Base-by-base conservation (phyloP, 1,284 basidiomycete species). In the Somion occarium region DNA sequence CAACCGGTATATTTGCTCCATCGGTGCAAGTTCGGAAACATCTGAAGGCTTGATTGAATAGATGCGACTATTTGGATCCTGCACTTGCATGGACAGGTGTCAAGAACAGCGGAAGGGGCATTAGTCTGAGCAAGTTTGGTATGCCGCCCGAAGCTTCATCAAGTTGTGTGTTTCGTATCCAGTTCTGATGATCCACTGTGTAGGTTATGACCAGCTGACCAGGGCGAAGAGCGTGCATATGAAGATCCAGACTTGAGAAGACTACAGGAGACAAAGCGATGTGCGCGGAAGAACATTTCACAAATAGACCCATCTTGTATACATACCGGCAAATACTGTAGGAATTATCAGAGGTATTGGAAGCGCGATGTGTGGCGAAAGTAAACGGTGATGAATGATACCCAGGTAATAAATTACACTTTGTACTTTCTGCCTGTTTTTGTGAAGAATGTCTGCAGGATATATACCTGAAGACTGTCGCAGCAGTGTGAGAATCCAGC, bases 71-170 rank as follows among this genome's bases (percentile, higher is more conserved):
- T 62, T 77, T 96, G 38, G 94, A 98, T 64, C 94, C 95, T 1
- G 92, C 93, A 1, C 73, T 98, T 2, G 82, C 91, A 1, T 98
- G 96, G 95, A 91, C 88, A 1, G 95, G 95, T 1, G 88, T 93
- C 51, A 98, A 98, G 74, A 76, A 97, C 64, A 93, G 89, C 51
- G 95, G 96, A 18, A 75, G 93, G 26, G 96, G 96, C 2, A 74
- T 98, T 55, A 93, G 90, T 61, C 71, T 98, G 60, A 93, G 90
- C 64, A 85, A 86, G 62, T 92, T 93, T 56, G 93, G 92, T 91
- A 56, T 54, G 85, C 74, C 22, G 15, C 15, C 18, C n/a, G n/a
- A n/a, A n/a, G n/a, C n/a, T n/a, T n/a, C n/a, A n/a, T 20, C 11
- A 9, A 34, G 3, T 41, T n/a, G 25, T 47, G 88, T 85, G 87